Evolutionary conservation across 805 yeast species (phyloP).

Genomic region (Maudiozyma barnettii): DNA sequence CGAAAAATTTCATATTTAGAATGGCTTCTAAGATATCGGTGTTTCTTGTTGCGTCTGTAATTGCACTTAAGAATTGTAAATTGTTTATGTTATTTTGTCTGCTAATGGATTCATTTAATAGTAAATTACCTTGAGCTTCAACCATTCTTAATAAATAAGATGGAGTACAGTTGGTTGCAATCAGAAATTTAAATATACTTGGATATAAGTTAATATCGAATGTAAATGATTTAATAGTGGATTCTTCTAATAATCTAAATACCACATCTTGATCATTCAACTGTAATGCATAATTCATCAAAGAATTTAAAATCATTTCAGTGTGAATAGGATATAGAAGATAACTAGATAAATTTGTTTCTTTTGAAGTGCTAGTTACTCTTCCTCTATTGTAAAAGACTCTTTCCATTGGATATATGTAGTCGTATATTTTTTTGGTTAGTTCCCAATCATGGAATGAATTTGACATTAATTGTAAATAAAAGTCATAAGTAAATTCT

Average conservation of each 20-base stretch:
- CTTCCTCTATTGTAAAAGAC: constrained; percentile 2
- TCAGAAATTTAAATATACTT: constrained; percentile 27
- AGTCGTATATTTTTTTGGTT: constrained; percentile 30
- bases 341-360: constrained; percentile 12
- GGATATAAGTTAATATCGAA: constrained; percentile 29
- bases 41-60: constrained; percentile 17
- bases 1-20: constrained; percentile 27
- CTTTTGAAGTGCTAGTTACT: not conserved
- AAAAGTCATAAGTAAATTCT: constrained; percentile 33
- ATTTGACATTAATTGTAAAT: constrained; percentile 28
- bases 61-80: constrained; percentile 20
- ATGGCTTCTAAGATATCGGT: constrained; percentile 17
- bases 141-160: constrained; percentile 29
- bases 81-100: not conserved
- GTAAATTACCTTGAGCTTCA: constrained; percentile 27
- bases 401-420: constrained; percentile 30
- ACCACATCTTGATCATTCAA: constrained; percentile 26
- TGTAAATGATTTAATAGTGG: constrained; percentile 28
- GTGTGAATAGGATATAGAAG: constrained; percentile 20
- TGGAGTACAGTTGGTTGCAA: constrained; percentile 22
- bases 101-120: not conserved
- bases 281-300: constrained; percentile 24
- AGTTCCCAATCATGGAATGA: constrained; percentile 28
- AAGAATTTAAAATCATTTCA: constrained; percentile 17
- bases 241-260: constrained; percentile 32